Evolutionary conservation across 352 stramenopile species (phyloP), one percentile per base, ranked within the genome.

Genomic region (Phytophthora melonis): DNA sequence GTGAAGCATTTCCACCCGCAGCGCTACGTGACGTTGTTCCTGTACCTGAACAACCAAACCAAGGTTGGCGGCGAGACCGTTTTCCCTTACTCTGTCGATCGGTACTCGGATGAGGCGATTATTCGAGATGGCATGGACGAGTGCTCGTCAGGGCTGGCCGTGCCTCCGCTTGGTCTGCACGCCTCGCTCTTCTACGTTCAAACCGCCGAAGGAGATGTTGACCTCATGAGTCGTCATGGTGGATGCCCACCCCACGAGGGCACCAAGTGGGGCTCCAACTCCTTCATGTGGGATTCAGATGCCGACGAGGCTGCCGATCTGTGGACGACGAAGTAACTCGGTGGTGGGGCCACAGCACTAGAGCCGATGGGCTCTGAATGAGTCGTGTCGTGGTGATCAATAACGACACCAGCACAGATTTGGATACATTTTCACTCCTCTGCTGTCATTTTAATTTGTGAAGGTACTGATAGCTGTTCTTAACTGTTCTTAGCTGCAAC

Each of bases 21-120:
- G 86, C 90, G 98, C 11, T 98, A 96, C 78, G 94, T 95, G 14
- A 99, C 97, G 50, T 81, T 99, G 7, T 98, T 99, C 75, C 83
- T 98, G 70, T 99, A 99, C 80, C 82, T 99, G 19, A 98, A 90
- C 77, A 95, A 98, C 73, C 89, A 99, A 53, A 89, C 89, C 60
- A 93, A 98, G 67, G 43, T 92, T 27, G 97, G 97, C 19, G 97
- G 97, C 23, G 92, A 99, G 77, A 99, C 97, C 0, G 93, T 99
- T 14, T 99, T 99, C 75, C 97, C 86, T 11, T 79, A 83, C 75
- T 91, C 86, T 45, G 67, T 88, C 8, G 87, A 93, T 36, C 83
- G 84, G 18, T 90, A 82, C 68, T 85, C 64, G 30, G 83, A 91
- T 58, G 82, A 90, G 43, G 58, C 64, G 3, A 93, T 94, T 63